Evolutionary conservation across 2,329 filamentous ascomycete genomes (phyloP).

Genomic region (Botrytis deweyae): DNA sequence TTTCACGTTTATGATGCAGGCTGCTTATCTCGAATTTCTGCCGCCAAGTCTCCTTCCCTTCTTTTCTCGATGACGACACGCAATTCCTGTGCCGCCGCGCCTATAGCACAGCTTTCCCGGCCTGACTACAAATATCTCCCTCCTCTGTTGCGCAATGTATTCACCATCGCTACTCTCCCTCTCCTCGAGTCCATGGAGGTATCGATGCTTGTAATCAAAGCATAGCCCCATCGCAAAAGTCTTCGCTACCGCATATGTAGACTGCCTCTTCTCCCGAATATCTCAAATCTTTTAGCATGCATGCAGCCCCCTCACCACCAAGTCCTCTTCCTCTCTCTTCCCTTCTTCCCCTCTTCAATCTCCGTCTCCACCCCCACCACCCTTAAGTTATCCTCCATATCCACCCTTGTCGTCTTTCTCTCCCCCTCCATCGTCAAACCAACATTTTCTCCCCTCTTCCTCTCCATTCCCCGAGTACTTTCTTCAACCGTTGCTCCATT

Average conservation of each 20-base stretch:
- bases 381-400: constrained; percentile 9
- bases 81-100: not conserved
- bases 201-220: not conserved
- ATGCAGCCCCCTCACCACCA: not conserved
- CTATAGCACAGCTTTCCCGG: not conserved
- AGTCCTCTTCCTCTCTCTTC: constrained; percentile 9
- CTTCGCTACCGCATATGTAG: not conserved
- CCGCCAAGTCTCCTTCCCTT: not conserved
- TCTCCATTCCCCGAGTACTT: constrained; percentile 39
- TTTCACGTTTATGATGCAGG: not conserved
- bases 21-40: not conserved
- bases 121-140: not conserved
- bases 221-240: not conserved
- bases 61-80: not conserved
- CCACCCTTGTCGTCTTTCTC: not conserved
- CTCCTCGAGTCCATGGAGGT: not conserved
- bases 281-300: not conserved
- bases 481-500: constrained; percentile 43
- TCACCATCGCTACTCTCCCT: not conserved
- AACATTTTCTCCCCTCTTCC: constrained; percentile 24
- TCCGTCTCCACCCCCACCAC: constrained; percentile 2
- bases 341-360: not conserved
- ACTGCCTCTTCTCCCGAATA: not conserved
- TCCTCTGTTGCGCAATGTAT: not conserved
- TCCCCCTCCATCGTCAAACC: not conserved